Evolutionary conservation across 164 flowering plant species (phyloP).

Genomic region (Umbilicus rupestris): DNA sequence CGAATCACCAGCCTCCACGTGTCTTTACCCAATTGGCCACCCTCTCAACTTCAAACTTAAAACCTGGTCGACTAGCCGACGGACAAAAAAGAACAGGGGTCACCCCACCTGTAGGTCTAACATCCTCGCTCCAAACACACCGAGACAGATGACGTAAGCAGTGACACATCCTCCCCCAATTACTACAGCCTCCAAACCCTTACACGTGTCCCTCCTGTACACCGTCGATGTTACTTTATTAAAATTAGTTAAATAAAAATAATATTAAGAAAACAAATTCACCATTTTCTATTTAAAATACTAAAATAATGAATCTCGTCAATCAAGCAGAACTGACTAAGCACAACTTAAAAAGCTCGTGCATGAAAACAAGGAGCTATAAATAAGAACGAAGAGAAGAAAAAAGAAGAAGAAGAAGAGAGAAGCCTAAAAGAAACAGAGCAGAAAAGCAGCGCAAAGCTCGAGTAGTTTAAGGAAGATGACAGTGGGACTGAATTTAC

Average conservation of each 20-base stretch:
- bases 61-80: no score
- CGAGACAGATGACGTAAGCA: neutral
- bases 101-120: neutral
- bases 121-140: neutral
- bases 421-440: neutral
- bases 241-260: neutral
- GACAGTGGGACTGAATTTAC: slow-evolving; percentile 27
- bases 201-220: neutral
- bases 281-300: no score
- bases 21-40: no score
- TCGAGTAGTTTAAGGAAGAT: neutral
- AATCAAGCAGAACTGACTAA: neutral
- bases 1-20: no score
- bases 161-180: neutral
- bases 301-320: no score
- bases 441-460: neutral
- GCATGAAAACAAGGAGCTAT: neutral
- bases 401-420: neutral
- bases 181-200: no score
- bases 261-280: neutral
- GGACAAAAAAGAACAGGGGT: neutral
- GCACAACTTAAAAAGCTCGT: no score
- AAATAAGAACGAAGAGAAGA: neutral
- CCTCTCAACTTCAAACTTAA: no score
- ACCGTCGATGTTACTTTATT: no score